These are phyloP conservation scores for Gardenia jasminoides DNA, from an alignment of 257 asterid species.

Conservation along the genomic window DNA sequence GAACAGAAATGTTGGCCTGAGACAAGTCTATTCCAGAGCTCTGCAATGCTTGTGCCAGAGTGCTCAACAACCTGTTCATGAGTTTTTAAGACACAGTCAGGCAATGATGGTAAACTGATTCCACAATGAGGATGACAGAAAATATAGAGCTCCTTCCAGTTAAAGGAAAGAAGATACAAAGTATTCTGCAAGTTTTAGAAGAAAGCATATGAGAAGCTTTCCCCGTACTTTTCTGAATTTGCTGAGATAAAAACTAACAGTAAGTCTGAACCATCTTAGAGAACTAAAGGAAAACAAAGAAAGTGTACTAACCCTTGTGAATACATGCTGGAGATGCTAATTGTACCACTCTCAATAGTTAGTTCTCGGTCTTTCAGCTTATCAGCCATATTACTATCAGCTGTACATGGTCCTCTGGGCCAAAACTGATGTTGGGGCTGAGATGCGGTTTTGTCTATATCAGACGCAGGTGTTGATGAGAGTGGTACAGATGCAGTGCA, in stretches of 20 bases:
- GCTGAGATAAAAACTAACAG: background rate
- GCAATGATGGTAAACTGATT: background rate
- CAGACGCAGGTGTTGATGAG: constrained; percentile 41
- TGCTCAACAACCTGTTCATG: constrained; percentile 66
- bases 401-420: constrained; percentile 31
- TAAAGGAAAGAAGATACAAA: background rate
- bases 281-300: background rate
- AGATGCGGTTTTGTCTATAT: constrained; percentile 33
- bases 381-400: constrained; percentile 30
- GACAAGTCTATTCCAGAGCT: constrained; percentile 82
- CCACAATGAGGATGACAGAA: background rate
- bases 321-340: constrained; percentile 71
- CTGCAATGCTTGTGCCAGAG: constrained; percentile 77
- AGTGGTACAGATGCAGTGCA: constrained; percentile 37
- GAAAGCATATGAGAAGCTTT: too few relatives aligned
- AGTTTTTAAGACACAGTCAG: background rate
- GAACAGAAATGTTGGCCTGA: constrained; percentile 81
- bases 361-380: constrained; percentile 53
- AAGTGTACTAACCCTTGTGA: constrained; percentile 68
- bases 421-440: constrained; percentile 45
- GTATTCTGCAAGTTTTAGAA: too few relatives aligned
- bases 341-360: constrained; percentile 66
- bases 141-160: background rate
- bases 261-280: background rate
- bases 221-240: background rate